phyloP scores from a whole-genome alignment of 2,329 filamentous ascomycete species.

The Botrytis cinerea region DNA sequence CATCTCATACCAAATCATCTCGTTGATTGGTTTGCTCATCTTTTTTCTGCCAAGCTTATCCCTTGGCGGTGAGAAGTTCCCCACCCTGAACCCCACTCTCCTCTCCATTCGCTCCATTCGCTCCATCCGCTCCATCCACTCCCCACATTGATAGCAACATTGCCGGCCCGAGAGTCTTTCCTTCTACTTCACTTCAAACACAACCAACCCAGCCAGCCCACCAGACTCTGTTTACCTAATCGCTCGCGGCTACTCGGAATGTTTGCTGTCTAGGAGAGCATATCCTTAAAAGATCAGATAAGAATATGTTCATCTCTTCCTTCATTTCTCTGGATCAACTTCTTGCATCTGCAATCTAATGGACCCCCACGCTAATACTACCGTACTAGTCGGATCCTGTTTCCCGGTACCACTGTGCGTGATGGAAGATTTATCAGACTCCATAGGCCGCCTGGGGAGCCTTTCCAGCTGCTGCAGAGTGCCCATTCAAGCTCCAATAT shows the following conservation, averaged over 20 bases:
- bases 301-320: background rate
- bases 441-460: background rate
- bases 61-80: background rate
- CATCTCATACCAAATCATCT: background rate
- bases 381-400: background rate
- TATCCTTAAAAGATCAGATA: background rate
- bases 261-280: background rate
- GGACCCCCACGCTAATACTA: background rate
- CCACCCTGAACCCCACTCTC: background rate
- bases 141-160: background rate
- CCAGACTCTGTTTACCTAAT: background rate
- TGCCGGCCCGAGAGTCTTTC: background rate
- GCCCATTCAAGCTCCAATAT: background rate
- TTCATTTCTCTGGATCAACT: background rate
- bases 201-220: background rate
- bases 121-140: background rate
- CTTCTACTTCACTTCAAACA: background rate
- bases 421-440: background rate
- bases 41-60: slow-evolving; percentile 7
- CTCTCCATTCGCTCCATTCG: background rate
- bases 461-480: slow-evolving; percentile 1
- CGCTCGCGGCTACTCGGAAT: background rate
- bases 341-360: background rate
- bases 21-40: background rate
- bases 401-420: background rate